These are phyloP conservation scores for Aristolochia californica DNA, from an alignment of 164 flowering plant genomes.

Conservation along the genomic window DNA sequence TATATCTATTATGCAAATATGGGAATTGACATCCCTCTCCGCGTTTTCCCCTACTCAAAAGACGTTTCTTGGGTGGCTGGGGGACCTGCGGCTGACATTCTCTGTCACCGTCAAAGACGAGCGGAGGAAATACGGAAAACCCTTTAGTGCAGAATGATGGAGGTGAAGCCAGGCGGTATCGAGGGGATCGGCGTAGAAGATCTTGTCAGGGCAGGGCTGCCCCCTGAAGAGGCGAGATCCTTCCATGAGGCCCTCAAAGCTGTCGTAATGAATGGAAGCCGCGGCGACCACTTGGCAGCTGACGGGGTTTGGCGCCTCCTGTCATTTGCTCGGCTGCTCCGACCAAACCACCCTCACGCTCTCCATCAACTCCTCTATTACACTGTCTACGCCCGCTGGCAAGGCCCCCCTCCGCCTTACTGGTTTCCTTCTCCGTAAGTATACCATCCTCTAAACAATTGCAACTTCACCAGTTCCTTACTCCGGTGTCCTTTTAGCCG, in stretches of 20 bases:
- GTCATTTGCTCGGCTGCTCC: constrained; percentile 34
- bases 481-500: background rate
- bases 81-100: background rate
- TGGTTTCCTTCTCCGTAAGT: constrained; percentile 90
- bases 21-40: background rate
- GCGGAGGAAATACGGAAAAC: background rate
- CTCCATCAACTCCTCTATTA: constrained; percentile 79
- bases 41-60: background rate
- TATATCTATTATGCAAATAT: too few species aligned
- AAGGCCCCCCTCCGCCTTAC: constrained; percentile 64
- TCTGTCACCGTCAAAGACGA: background rate
- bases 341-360: constrained; percentile 59
- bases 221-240: constrained; percentile 33
- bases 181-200: constrained; percentile 43
- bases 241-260: constrained; percentile 25
- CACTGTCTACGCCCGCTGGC: constrained; percentile 58
- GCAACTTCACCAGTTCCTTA: too few species aligned
- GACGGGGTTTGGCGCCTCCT: constrained; percentile 44
- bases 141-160: background rate
- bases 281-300: constrained; percentile 14
- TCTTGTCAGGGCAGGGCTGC: constrained; percentile 38
- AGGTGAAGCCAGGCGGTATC: constrained; percentile 5
- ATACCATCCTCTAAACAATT: background rate
- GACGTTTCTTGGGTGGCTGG: background rate
- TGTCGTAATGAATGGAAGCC: constrained; percentile 1